Evolutionary conservation across 352 stramenopile genomes (phyloP).

Genomic region (Phytophthora megakarya): DNA sequence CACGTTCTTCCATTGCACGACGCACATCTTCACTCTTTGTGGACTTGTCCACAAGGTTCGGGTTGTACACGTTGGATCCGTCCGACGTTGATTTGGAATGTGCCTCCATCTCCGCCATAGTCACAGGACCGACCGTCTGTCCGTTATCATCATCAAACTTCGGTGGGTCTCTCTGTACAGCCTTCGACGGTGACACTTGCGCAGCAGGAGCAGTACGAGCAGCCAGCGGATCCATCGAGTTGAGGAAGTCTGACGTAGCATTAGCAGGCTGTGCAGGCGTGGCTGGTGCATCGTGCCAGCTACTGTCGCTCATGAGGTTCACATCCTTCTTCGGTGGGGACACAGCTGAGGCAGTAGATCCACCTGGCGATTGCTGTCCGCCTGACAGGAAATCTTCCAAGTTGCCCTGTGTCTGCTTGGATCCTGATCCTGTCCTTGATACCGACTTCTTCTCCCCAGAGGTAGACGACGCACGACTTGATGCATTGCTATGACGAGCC

Average conservation of each 20-base stretch:
- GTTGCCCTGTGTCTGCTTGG: conserved; percentile 37
- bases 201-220: conserved; percentile 29
- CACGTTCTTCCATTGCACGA: conserved; percentile 84
- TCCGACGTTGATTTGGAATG: conserved; percentile 68
- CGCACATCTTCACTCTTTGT: conserved; percentile 79
- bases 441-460: conserved; percentile 31
- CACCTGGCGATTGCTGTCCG: conserved; percentile 30
- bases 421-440: conserved; percentile 43
- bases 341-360: conserved; percentile 7
- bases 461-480: conserved; percentile 18
- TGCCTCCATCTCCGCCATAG: conserved; percentile 83
- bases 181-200: conserved; percentile 25
- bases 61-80: conserved; percentile 87
- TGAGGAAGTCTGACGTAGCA: conserved; percentile 55
- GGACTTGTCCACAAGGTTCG: conserved; percentile 83
- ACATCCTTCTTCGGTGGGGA: conserved; percentile 43
- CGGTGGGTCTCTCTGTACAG: conserved; percentile 43
- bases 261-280: conserved; percentile 32
- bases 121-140: conserved; percentile 83
- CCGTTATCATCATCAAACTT: conserved; percentile 83
- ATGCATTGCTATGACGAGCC: conserved; percentile 33
- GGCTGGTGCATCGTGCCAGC: conserved; percentile 45
- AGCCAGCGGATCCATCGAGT: conserved; percentile 71
- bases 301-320: conserved; percentile 76
- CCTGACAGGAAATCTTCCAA: conserved; percentile 83